Conservation (phyloP, 257 asterid species). For the Dorcoceras hygrometricum region DNA sequence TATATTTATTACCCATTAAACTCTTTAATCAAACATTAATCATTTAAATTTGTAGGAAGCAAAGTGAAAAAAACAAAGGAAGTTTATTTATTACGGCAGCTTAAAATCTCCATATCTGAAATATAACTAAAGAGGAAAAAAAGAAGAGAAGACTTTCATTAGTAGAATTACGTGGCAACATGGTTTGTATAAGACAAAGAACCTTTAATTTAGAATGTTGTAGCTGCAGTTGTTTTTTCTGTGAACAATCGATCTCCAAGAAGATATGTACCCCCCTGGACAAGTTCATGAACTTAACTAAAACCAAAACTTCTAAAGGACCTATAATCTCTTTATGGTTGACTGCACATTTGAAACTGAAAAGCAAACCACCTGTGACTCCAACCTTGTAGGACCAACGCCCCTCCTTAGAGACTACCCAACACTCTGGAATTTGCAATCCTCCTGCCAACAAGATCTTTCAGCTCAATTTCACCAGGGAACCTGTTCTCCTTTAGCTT, state of each 20-base stretch:
- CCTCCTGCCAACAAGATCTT: conserved; percentile 63
- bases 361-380: neutral
- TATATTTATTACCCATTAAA: too few species aligned
- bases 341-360: neutral
- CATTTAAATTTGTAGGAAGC: too few species aligned
- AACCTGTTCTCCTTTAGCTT: conserved; percentile 73
- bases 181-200: neutral
- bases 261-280: too few species aligned
- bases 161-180: neutral
- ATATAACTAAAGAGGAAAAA: too few species aligned
- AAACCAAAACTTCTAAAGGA: neutral
- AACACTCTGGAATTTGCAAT: conserved; percentile 58
- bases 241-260: too few species aligned
- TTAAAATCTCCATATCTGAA: neutral
- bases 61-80: too few species aligned
- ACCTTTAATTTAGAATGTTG: neutral
- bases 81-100: neutral
- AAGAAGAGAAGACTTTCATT: too few species aligned
- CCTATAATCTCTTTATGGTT: neutral
- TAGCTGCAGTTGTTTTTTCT: neutral
- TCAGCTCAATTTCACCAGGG: conserved; percentile 94
- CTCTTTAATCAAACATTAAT: too few species aligned
- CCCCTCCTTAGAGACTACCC: conserved; percentile 39
- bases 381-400: conserved; percentile 36
- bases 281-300: too few species aligned